Evolutionary conservation across 78 protist genomes (phyloP).

Genomic region (slime mould (Dictyostelium discoideum)): DNA sequence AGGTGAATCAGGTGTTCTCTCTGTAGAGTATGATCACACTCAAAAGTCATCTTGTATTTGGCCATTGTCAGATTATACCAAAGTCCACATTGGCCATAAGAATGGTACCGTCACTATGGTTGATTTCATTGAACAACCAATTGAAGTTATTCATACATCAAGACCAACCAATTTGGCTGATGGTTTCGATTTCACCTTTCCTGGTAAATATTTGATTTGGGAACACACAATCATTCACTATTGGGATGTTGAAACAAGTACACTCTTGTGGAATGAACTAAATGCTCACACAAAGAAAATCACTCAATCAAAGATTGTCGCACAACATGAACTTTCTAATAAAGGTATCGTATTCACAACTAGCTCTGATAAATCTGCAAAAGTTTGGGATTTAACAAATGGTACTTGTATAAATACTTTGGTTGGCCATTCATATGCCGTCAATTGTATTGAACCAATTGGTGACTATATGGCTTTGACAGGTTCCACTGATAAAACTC

Average conservation of each 20-base stretch:
- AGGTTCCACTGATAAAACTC: constrained; percentile 69
- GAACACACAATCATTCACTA: constrained; percentile 8
- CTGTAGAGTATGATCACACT: constrained; percentile 45
- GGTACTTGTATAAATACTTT: constrained; percentile 14
- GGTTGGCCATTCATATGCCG: constrained; percentile 51
- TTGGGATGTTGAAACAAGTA: constrained; percentile 51
- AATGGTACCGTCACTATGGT: constrained; percentile 22
- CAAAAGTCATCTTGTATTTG: constrained; percentile 32
- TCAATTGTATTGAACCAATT: constrained; percentile 63
- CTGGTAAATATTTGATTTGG: constrained; percentile 49
- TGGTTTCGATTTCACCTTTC: constrained; percentile 54
- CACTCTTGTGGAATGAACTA: background rate
- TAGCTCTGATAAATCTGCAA: constrained; percentile 31
- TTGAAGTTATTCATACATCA: background rate
- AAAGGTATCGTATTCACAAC: constrained; percentile 23
- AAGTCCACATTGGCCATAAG: constrained; percentile 47
- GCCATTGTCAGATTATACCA: constrained; percentile 70
- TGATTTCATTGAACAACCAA: constrained; percentile 26
- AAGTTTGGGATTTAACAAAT: constrained; percentile 26
- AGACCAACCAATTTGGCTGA: constrained; percentile 15
- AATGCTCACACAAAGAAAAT: constrained; percentile 45
- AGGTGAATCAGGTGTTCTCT: background rate
- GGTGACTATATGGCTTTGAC: constrained; percentile 57
- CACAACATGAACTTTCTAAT: background rate
- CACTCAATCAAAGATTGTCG: background rate